Percentiles rank a stretch among this genome's conserved stretches.
These are phyloP conservation scores for Dipteronia dyeriana DNA, from an alignment of 345 rosid genomes.

Conservation along the genomic window DNA sequence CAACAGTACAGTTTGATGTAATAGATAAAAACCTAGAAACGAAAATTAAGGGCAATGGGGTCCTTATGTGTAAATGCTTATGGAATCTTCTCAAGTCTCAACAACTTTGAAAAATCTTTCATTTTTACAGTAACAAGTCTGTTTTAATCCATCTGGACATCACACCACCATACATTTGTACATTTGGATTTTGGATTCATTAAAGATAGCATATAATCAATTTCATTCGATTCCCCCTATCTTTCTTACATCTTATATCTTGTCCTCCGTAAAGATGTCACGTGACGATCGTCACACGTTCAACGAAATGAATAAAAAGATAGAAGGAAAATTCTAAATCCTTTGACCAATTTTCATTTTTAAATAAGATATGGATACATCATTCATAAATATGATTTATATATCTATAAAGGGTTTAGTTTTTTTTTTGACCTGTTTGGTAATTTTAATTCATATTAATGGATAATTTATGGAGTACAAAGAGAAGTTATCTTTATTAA, in stretches of 20 bases:
- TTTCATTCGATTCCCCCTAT: constrained; percentile 16
- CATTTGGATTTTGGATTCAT: constrained; percentile 23
- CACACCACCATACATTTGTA: not conserved
- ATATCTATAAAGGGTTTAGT: too few relatives aligned
- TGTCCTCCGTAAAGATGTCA: not conserved
- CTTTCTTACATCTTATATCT: constrained; percentile 10
- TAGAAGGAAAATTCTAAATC: not conserved
- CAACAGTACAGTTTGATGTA: not conserved
- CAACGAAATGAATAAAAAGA: too few relatives aligned
- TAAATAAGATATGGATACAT: too few relatives aligned
- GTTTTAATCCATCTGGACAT: not conserved
- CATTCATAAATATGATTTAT: too few relatives aligned
- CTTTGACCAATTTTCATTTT: too few relatives aligned
- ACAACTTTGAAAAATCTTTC: constrained; percentile 4
- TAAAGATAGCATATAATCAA: constrained; percentile 8
- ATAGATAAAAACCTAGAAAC: not conserved
- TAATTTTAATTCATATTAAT: too few relatives aligned
- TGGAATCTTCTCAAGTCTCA: not conserved
- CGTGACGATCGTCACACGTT: too few relatives aligned
- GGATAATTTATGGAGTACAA: too few relatives aligned
- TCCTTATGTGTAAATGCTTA: constrained; percentile 15
- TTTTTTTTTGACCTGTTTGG: too few relatives aligned
- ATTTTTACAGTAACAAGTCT: not conserved
- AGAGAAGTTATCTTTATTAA: too few relatives aligned
- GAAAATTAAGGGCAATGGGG: constrained; percentile 2